Evolutionary conservation across 1,139 yeast genomes (phyloP).

Genomic region (Suhomyces guaymorum): DNA sequence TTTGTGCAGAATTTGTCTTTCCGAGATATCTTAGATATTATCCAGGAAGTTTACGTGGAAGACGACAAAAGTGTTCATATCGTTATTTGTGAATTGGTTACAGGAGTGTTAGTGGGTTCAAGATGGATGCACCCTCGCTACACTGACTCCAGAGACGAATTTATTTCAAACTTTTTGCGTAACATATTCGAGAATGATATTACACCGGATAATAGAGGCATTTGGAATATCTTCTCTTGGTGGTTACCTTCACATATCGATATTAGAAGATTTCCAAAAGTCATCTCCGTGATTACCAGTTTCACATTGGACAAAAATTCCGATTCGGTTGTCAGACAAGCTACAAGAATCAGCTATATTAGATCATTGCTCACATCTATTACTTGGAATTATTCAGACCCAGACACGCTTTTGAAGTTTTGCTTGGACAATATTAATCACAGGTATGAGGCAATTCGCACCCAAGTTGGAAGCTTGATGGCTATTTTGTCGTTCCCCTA

Average conservation of each 20-base stretch:
- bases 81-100: slow-evolving; percentile 58
- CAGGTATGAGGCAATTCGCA: slow-evolving; percentile 76
- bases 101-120: slow-evolving; percentile 57
- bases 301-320: slow-evolving; percentile 53
- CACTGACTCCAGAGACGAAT: slow-evolving; percentile 44
- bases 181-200: slow-evolving; percentile 58
- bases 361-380: slow-evolving; percentile 55
- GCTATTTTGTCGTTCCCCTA: slow-evolving; percentile 56
- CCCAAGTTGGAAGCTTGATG: slow-evolving; percentile 66
- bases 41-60: slow-evolving; percentile 52
- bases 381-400: slow-evolving; percentile 59
- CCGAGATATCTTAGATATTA: slow-evolving; percentile 51
- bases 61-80: slow-evolving; percentile 69
- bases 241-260: slow-evolving; percentile 71
- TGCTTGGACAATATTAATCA: slow-evolving; percentile 54
- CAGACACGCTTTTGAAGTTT: slow-evolving; percentile 48
- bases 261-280: slow-evolving; percentile 61
- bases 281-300: slow-evolving; percentile 49
- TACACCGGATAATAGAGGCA: slow-evolving; percentile 71
- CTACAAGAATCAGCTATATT: slow-evolving; percentile 61
- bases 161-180: slow-evolving; percentile 44
- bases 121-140: slow-evolving; percentile 32
- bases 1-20: slow-evolving; percentile 34
- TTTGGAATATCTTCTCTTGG: slow-evolving; percentile 80
- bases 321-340: slow-evolving; percentile 67